Conservation (phyloP, 1,284 basidiomycete species). For the Rhodotorula glutinis region DNA sequence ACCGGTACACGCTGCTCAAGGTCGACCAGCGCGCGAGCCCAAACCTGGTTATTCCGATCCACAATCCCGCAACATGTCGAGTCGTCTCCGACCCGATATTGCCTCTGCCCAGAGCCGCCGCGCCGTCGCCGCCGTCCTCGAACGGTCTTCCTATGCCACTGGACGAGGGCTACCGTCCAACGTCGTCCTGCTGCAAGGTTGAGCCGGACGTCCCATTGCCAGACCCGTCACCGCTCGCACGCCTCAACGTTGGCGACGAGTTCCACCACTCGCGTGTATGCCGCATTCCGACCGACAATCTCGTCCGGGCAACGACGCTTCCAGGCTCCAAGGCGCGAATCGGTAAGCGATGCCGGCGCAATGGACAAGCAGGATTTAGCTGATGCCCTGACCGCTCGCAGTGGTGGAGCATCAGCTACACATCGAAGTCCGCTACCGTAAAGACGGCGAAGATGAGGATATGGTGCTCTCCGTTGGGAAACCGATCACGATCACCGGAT, state of each 20-base stretch:
- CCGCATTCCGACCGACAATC: constrained; percentile 33
- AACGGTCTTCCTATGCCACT: background rate
- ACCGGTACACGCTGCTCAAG: constrained; percentile 11
- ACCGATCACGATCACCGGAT: constrained; percentile 24
- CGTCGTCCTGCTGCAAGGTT: constrained; percentile 2
- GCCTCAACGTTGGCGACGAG: constrained; percentile 3
- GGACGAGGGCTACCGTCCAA: background rate
- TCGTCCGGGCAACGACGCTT: constrained; percentile 32
- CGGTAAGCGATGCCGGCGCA: background rate
- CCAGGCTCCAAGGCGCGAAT: constrained; percentile 21
- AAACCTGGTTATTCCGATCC: background rate
- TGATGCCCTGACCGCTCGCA: background rate
- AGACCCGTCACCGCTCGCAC: constrained; percentile 22
- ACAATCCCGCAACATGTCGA: constrained; percentile 12
- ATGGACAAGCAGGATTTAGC: too few species aligned
- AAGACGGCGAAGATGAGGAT: constrained; percentile 1
- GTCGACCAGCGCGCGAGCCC: constrained; percentile 19
- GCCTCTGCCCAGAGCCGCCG: background rate
- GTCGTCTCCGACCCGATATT: background rate
- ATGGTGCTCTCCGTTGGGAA: constrained; percentile 29
- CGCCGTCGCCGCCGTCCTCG: background rate
- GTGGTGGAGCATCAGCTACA: constrained; percentile 19
- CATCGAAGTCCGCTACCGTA: constrained; percentile 29
- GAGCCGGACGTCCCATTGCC: constrained; percentile 12
- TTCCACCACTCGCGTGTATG: constrained; percentile 25